Evolutionary conservation across 768 basidiomycete species (phyloP).

Genomic region (Boletellus sp.): DNA sequence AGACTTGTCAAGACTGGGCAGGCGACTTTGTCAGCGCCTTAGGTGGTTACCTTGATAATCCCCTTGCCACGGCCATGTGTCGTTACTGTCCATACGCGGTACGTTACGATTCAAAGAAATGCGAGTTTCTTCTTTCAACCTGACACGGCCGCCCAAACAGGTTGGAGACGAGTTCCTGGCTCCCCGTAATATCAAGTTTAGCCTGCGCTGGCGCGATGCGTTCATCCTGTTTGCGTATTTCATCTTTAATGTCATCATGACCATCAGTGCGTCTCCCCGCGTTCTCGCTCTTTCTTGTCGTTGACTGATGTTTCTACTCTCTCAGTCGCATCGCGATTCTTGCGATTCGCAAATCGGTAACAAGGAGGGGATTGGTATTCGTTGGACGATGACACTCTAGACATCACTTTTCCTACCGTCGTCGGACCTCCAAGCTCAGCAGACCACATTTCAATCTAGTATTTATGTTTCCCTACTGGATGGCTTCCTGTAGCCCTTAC

Average conservation of each 20-base stretch:
- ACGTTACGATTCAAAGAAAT: slow-evolving; percentile 4
- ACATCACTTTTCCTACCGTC: background rate
- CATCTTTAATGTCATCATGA: slow-evolving; percentile 67
- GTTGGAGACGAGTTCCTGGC: slow-evolving; percentile 68
- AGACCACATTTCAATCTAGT: no score
- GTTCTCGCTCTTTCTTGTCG: background rate
- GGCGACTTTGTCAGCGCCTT: slow-evolving; percentile 53
- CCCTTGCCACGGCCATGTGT: slow-evolving; percentile 55
- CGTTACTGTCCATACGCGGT: slow-evolving; percentile 67
- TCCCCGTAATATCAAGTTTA: slow-evolving; percentile 64
- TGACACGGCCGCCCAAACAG: slow-evolving; percentile 13
- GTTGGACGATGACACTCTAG: background rate
- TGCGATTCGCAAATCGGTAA: slow-evolving; percentile 65
- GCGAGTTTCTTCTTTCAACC: background rate
- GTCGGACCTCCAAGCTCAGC: no score
- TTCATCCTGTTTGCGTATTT: slow-evolving; percentile 64
- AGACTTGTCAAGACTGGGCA: slow-evolving; percentile 73
- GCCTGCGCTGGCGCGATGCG: slow-evolving; percentile 63
- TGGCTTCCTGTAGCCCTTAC: no score
- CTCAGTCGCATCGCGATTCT: slow-evolving; percentile 62
- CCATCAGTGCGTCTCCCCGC: slow-evolving; percentile 39
- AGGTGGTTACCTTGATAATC: slow-evolving; percentile 76
- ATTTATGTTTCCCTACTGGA: no score
- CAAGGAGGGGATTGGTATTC: background rate
- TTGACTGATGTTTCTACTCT: background rate